Evolutionary conservation across 208 protist species (phyloP).

Genomic region (Acanthamoeba pearcei): DNA sequence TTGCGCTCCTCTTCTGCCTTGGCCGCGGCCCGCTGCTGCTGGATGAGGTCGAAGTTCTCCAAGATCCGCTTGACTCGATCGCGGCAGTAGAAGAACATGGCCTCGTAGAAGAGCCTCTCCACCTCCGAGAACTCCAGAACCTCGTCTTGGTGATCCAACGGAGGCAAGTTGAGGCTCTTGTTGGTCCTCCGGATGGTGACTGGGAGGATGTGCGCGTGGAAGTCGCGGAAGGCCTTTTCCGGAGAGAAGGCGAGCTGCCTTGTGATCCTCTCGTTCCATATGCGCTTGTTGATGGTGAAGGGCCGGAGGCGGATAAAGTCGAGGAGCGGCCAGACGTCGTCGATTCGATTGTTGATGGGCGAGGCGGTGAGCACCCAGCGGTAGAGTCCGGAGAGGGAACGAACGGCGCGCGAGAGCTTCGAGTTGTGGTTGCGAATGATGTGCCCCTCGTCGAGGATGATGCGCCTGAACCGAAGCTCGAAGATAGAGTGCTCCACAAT

Average conservation of each 20-base stretch:
- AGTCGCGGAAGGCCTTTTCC: no score
- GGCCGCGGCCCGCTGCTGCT: no score
- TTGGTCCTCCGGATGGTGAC: not conserved
- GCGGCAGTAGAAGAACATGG: slow-evolving; percentile 1
- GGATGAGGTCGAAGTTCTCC: no score
- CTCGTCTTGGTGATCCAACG: not conserved
- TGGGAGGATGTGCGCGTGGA: not conserved
- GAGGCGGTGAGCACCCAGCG: slow-evolving; percentile 10
- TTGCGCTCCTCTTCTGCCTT: no score
- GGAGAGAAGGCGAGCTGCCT: not conserved
- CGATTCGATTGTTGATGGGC: slow-evolving; percentile 19
- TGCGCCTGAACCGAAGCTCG: not conserved
- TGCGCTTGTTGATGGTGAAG: not conserved
- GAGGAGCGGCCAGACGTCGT: slow-evolving; percentile 8
- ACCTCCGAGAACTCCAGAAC: not conserved
- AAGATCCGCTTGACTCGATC: not conserved
- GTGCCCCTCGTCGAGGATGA: slow-evolving; percentile 25
- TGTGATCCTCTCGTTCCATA: not conserved
- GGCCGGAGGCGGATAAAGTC: not conserved
- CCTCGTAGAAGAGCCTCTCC: not conserved
- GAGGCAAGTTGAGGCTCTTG: not conserved
- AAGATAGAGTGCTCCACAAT: not conserved
- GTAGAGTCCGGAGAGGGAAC: not conserved
- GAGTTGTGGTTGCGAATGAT: not conserved
- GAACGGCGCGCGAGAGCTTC: not conserved